These are phyloP conservation scores for Ceratocystis lukuohia DNA, from an alignment of 2,329 filamentous ascomycete genomes.

Conservation along the genomic window DNA sequence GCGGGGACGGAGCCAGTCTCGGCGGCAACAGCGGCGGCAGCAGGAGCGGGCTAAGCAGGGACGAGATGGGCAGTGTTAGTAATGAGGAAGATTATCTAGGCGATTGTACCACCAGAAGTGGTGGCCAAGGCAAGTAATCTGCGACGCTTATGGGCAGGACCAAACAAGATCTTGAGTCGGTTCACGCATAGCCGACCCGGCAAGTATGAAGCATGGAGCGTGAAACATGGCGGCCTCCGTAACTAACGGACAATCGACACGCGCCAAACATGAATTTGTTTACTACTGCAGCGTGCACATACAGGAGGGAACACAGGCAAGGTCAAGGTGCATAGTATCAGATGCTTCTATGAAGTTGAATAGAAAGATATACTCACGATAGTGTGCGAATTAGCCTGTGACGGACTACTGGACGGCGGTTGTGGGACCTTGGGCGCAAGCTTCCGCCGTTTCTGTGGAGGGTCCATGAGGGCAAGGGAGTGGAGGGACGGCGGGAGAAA, in stretches of 20 bases:
- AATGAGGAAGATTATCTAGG: neutral
- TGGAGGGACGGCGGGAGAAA: conserved; percentile 20
- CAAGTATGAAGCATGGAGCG: too few species aligned
- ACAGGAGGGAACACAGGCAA: too few species aligned
- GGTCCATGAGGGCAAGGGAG: conserved; percentile 28
- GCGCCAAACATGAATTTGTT: too few species aligned
- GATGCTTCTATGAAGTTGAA: neutral
- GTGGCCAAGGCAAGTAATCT: neutral
- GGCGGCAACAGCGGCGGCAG: conserved; percentile 6
- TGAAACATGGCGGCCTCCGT: too few species aligned
- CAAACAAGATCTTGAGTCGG: too few species aligned
- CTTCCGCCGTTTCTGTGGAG: conserved; percentile 33
- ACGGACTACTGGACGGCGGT: conserved; percentile 13
- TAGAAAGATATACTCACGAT: conserved; percentile 16
- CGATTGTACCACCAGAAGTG: neutral
- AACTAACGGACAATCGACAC: too few species aligned
- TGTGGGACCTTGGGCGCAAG: conserved; percentile 30
- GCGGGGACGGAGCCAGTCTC: conserved; percentile 18
- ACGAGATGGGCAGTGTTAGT: neutral
- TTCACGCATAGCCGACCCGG: too few species aligned
- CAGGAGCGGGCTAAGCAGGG: conserved; percentile 7
- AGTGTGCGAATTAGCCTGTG: conserved; percentile 14
- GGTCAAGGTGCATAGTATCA: too few species aligned
- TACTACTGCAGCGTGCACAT: too few species aligned
- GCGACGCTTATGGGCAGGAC: too few species aligned